Conservation (phyloP, 495 filamentous ascomycete genomes). For the Aspergillus asperescens region DNA sequence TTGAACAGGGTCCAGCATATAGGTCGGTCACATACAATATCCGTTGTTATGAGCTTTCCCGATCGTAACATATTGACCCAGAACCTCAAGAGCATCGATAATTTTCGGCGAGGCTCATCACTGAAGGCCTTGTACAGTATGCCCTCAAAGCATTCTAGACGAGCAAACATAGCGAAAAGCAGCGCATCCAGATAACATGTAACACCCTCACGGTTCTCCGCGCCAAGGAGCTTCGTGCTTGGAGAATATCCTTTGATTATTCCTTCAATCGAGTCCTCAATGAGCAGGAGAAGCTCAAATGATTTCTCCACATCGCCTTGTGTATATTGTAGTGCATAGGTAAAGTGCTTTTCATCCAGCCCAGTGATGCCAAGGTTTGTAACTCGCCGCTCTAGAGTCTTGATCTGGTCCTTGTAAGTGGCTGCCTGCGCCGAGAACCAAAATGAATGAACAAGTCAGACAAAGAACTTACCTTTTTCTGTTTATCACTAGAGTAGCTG, state of each 20-base stretch:
- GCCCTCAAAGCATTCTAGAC: constrained; percentile 82
- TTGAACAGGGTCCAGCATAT: background rate
- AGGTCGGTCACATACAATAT: constrained; percentile 58
- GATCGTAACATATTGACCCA: constrained; percentile 91
- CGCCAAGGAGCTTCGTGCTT: constrained; percentile 68
- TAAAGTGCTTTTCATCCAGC: constrained; percentile 50
- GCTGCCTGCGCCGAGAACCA: background rate
- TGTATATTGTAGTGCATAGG: constrained; percentile 63
- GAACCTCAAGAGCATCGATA: constrained; percentile 69
- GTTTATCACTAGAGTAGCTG: constrained; percentile 25
- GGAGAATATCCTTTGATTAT: constrained; percentile 69
- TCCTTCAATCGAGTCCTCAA: constrained; percentile 75
- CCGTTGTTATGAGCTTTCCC: constrained; percentile 77
- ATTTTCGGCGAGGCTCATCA: constrained; percentile 61
- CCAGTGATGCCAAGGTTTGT: constrained; percentile 31
- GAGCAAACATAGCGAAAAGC: constrained; percentile 96
- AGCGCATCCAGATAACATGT: constrained; percentile 90
- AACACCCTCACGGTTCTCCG: constrained; percentile 76
- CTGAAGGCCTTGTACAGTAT: constrained; percentile 69
- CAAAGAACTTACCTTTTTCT: constrained; percentile 35
- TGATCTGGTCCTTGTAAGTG: constrained; percentile 26
- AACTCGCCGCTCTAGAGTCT: constrained; percentile 31
- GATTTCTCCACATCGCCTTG: constrained; percentile 69
- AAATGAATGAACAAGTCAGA: background rate
- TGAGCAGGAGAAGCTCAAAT: constrained; percentile 65